These are phyloP conservation scores for Aschersonia sp. DNA, from an alignment of 2,329 filamentous ascomycete species.

Conservation along the genomic window DNA sequence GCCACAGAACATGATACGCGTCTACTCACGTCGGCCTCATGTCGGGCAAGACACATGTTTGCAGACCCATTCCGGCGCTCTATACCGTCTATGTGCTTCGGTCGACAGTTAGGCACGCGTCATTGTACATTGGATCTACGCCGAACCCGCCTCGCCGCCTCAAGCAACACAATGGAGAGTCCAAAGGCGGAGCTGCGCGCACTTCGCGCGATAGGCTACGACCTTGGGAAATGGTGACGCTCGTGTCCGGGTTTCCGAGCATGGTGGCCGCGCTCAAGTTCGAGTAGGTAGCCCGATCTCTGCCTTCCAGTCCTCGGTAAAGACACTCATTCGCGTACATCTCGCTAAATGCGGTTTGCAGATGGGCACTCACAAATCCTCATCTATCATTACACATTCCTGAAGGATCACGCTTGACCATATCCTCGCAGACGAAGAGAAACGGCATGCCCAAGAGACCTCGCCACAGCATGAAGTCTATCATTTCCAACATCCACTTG, in stretches of 20 bases:
- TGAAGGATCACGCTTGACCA: constrained; percentile 40
- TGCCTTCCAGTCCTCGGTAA: not conserved
- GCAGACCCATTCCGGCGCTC: constrained; percentile 62
- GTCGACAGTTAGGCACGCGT: constrained; percentile 57
- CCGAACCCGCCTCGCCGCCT: constrained; percentile 75
- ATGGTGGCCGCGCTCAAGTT: constrained; percentile 83
- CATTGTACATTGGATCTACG: constrained; percentile 82
- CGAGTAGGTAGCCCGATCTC: constrained; percentile 44
- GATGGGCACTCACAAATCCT: constrained; percentile 86
- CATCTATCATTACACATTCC: constrained; percentile 70
- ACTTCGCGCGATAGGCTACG: constrained; percentile 55
- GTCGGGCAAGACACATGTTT: constrained; percentile 23
- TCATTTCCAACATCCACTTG: constrained; percentile 68
- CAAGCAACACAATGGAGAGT: constrained; percentile 79
- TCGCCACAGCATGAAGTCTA: constrained; percentile 44
- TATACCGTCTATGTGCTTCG: constrained; percentile 90
- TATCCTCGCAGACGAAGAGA: constrained; percentile 33
- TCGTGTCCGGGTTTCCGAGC: constrained; percentile 81
- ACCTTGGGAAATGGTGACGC: constrained; percentile 82
- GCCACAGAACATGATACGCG: not conserved
- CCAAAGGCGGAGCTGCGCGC: constrained; percentile 64
- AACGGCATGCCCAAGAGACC: constrained; percentile 43
- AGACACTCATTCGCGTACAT: not conserved
- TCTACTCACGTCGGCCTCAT: not conserved
- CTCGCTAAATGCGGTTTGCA: constrained; percentile 16